phyloP scores from a whole-genome alignment of 1,284 basidiomycete species.

The Austroboletus niveus region DNA sequence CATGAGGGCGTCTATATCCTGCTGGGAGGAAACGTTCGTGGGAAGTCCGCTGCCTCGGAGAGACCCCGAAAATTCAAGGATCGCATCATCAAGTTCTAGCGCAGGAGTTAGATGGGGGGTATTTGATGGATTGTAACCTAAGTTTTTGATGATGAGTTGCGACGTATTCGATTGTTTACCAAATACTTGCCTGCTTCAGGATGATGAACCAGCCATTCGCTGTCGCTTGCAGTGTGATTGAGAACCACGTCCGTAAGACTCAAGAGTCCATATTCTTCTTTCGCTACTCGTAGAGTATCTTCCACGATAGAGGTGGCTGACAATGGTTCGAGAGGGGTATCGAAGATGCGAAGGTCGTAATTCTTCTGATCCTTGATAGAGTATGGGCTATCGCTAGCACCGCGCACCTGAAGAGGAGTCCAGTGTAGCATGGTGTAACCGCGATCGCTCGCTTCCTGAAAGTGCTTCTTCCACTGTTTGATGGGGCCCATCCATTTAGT shows the following conservation, averaged over 20 bases:
- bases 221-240: constrained; percentile 94
- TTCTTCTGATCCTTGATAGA: constrained; percentile 84
- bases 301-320: constrained; percentile 58
- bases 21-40: constrained; percentile 56
- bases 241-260: constrained; percentile 91
- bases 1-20: constrained; percentile 70
- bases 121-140: constrained; percentile 86
- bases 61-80: constrained; percentile 75
- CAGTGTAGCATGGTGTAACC: constrained; percentile 98
- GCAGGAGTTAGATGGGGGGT: constrained; percentile 88
- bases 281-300: constrained; percentile 65
- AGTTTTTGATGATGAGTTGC: constrained; percentile 9
- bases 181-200: constrained; percentile 79
- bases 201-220: constrained; percentile 86
- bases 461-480: constrained; percentile 72
- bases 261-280: constrained; percentile 83
- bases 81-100: constrained; percentile 82
- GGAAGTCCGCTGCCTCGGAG: constrained; percentile 72
- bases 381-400: constrained; percentile 87
- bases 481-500: constrained; percentile 97
- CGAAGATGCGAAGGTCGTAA: constrained; percentile 78
- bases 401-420: constrained; percentile 89
- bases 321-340: constrained; percentile 43
- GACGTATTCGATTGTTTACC: background rate
- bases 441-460: constrained; percentile 78